Base-by-base conservation (phyloP, 495 filamentous ascomycete genomes). In the Articulospora tetracladia region DNA sequence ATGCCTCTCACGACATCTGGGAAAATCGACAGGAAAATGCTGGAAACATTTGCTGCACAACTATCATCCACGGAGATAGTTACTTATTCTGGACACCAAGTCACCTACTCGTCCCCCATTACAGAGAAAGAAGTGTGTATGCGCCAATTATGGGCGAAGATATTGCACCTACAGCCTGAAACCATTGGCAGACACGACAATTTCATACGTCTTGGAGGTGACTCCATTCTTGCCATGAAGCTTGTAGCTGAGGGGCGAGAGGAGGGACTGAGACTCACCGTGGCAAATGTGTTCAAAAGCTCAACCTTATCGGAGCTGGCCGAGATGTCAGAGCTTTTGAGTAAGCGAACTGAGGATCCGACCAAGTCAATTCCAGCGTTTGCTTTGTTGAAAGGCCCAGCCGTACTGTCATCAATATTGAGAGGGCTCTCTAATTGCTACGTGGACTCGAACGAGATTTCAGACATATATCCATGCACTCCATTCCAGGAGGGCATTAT, bases 161-260 rank as follows among this genome's bases (percentile, higher is more conserved):
- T 48, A 6, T 23, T 48, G n/a, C 7, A 48, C 19, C 6, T 48
- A n/a, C 7, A 23, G n/a, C 44, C 44, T 6, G 7, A 8, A 6
- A 48, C 44, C 7, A 81, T 88, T 34, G 73, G 75, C 11, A 62
- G 83, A 34, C 70, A 80, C 24, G 77, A 86, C 61, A 82, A 78
- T 61, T 89, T 90, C 67, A 74, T 90, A 60, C 76, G 72, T 23
- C 74, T 87, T 3, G 86, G 86, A 8, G 86, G 86, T 41, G 86
- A 90, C 61, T 89, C 86, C 1, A 86, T 90, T 50, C 78, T 81
- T 17, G 85, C 86, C 1, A 89, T 90, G 79, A 86, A 83, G 68
- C 74, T 89, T 51, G 86, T 86, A 12, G 81, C 84, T 10, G 79
- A 79, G 58, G 79, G 80, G 23, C 80, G 76, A 22, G 65, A 55